phyloP scores from a whole-genome alignment of 2,329 filamentous ascomycete species.

The Acephala macrosclerotiorum region DNA sequence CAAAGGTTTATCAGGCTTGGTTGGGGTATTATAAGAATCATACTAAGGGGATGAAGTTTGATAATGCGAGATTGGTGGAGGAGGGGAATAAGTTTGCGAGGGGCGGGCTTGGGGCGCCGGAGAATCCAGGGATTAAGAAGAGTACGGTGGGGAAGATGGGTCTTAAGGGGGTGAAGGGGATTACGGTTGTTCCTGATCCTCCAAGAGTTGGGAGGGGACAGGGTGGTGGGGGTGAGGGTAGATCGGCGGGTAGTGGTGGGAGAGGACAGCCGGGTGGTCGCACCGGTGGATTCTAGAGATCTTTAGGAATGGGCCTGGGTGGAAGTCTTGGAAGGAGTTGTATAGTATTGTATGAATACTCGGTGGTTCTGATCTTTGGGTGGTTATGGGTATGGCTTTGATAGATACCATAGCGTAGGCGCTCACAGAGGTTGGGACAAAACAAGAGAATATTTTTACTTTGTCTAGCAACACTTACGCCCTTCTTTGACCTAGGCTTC shows the following conservation, averaged over 20 bases:
- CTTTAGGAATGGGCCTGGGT: background rate
- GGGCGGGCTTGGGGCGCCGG: conserved; percentile 54
- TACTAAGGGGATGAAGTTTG: conserved; percentile 51
- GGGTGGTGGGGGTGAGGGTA: conserved; percentile 32
- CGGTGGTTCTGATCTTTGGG: conserved; percentile 22
- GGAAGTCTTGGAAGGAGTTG: background rate
- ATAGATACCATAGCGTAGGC: conserved; percentile 29
- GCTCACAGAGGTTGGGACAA: conserved; percentile 22
- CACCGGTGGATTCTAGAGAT: conserved; percentile 10
- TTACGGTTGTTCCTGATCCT: conserved; percentile 54
- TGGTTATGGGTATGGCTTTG: conserved; percentile 15
- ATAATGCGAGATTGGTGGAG: conserved; percentile 50
- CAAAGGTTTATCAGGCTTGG: conserved; percentile 63
- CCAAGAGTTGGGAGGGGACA: conserved; percentile 41
- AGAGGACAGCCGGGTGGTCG: conserved; percentile 31
- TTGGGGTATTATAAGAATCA: conserved; percentile 61
- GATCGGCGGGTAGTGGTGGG: conserved; percentile 26
- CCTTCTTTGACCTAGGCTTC: background rate
- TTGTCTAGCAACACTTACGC: background rate
- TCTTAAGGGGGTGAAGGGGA: conserved; percentile 57
- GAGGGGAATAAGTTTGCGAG: conserved; percentile 59
- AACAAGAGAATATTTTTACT: conserved; percentile 17
- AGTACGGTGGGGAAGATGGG: conserved; percentile 64
- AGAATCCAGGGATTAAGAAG: conserved; percentile 56
- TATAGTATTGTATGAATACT: conserved; percentile 17